Evolutionary conservation across 306 rosid genomes (phyloP), one percentile per base, ranked within the genome.

Genomic region (Ceratonia siliqua): DNA sequence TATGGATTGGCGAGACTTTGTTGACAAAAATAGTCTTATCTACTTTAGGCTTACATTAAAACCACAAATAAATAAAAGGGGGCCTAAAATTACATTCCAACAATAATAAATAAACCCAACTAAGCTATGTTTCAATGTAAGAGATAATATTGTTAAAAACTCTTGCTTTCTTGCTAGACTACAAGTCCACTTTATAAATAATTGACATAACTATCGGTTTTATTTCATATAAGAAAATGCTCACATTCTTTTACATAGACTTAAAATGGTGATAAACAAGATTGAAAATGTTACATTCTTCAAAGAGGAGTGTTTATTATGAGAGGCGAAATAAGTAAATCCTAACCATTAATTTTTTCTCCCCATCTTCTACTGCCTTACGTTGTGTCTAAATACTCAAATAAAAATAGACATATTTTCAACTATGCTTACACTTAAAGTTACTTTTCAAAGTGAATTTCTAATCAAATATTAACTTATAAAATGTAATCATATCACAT

Each of bases 361-460:
- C n/a, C n/a, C n/a, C n/a, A n/a, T n/a, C n/a, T n/a, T n/a, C n/a
- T n/a, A n/a, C n/a, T n/a, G n/a, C n/a, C n/a, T n/a, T n/a, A n/a
- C n/a, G n/a, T n/a, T n/a, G n/a, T n/a, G n/a, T n/a, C n/a, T n/a
- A n/a, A n/a, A n/a, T n/a, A n/a, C n/a, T n/a, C n/a, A n/a, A n/a
- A n/a, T n/a, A n/a, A n/a, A n/a, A n/a, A n/a, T n/a, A n/a, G n/a
- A n/a, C n/a, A n/a, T n/a, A n/a, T n/a, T n/a, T n/a, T n/a, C n/a
- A n/a, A n/a, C n/a, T n/a, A n/a, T n/a, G 15, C 53, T 57, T 32
- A 25, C 14, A n/a, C 38, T 30, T 56, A 70, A 42, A 79, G 53
- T 71, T 68, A 33, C 45, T 35, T 58, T 52, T 68, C 48, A 33
- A 56, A 21, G 39, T 52, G 18, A 79, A 64, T 62, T 48, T 5